Base-by-base conservation (phyloP, 2,329 filamentous ascomycete species). In the Dactylellina drechsleri region DNA sequence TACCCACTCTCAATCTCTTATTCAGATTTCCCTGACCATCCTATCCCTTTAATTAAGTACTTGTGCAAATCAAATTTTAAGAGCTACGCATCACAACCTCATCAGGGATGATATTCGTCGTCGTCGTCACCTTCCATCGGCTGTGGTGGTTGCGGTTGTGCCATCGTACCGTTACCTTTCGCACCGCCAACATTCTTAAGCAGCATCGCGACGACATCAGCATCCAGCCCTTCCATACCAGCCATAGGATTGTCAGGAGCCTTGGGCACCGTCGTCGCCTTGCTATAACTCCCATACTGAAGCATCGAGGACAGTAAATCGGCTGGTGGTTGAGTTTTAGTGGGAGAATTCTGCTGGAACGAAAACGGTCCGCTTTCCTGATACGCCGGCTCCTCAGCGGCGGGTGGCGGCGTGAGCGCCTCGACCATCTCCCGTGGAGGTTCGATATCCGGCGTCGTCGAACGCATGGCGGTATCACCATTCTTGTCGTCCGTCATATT, bases 391-490 rank as follows among this genome's bases (percentile, higher is more conserved):
- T 82, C 79, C 79, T 81, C 81, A 79, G 79, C 50, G 77, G 88
- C 87, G 1, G 88, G 84, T 0, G 91, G 91, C n/a, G 93, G 93
- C 0, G 93, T 97, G 66, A 97, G 85, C 4, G 90, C 91, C 82
- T 98, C 94, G 68, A 96, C 86, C 78, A 93, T 89, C 0, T 94
- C 93, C 40, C 71, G 52, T 28, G 71, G 71, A 52, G 92, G 89
- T 75, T 89, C 88, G 12, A 88, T 91, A 26, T 85, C 82, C 13
- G 82, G 82, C 2, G 84, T 84, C 76, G 82, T 85, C 43, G 82
- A 83, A n/a, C 82, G 82, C 41, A 80, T 79, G 5, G 66, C 78
- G 45, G 79, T 78, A 36, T 81, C 82, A 57, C 84, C 82, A 68
- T 87, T 85, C 62, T 84, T 84, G 7, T 89, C 86, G 0, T 87